Evolutionary conservation across 495 filamentous ascomycete genomes (phyloP), one percentile per base, ranked within the genome.

Genomic region (Tuber indicum): DNA sequence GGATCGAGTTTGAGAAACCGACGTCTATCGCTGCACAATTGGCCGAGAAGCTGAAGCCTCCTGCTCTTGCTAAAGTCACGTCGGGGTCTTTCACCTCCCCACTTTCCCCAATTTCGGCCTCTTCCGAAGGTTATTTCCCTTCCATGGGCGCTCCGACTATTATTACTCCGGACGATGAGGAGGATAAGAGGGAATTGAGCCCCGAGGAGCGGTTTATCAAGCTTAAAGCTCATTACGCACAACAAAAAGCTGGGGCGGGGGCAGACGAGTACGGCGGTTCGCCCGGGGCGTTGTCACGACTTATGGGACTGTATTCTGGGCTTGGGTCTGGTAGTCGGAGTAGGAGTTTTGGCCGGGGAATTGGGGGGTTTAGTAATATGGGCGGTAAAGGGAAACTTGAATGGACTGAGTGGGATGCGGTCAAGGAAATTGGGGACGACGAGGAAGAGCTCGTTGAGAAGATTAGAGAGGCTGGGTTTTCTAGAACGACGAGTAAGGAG

Each of bases 231-330:
- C 94, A 94, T 86, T 94, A 94, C 70, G 75, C 87, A 88, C 39
- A 87, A 86, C 32, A 87, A 90, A 79, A 79, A 0, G 76, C 76
- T 44, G 75, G 72, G 6, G 75, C 82, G 19, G 82, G 76, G 17
- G 52, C 76, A 16, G 82, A 83, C 43, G 82, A 83, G 52, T 83
- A 77, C n/a, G 81, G 81, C 10, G 86, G 86, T 72, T 97, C 94
- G 1, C 94, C 95, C 0, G 91, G 88, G 14, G 90, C 93, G 32
- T 86, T 97, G 66, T 91, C 93, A 70, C 90, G 95, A 32, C 92
- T 99, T 78, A 97, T 99, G 92, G 93, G 89, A 49, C 86, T 99
- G 45, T 98, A 97, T 84, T 92, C 93, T 3, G 91, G 90, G 70
- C 87, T 44, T 14, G 74, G 79, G 23, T 72, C 36, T 71, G 52